These are phyloP conservation scores for Cicer arietinum DNA, from an alignment of 306 rosid genomes.

Conservation along the genomic window DNA sequence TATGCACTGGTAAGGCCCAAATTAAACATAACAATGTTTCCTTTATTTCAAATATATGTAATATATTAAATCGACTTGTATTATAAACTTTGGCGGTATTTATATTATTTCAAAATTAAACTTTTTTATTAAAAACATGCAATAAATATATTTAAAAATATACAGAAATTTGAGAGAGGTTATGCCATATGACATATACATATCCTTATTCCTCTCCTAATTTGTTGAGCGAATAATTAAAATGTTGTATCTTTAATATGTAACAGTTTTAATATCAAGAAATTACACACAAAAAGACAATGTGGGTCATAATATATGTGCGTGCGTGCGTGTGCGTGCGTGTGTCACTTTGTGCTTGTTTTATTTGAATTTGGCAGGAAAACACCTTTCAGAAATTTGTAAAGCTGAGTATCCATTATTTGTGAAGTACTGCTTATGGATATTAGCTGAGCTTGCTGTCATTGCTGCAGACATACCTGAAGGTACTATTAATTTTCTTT, in stretches of 20 bases:
- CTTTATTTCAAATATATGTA: too few species aligned
- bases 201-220: background rate
- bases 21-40: background rate
- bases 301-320: too few species aligned
- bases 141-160: too few species aligned
- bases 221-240: background rate
- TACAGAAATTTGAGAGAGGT: background rate
- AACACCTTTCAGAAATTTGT: constrained; percentile 84
- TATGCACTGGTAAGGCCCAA: constrained; percentile 64
- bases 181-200: background rate
- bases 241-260: background rate
- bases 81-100: background rate
- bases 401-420: constrained; percentile 76
- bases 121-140: too few species aligned
- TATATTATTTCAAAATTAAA: background rate
- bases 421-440: constrained; percentile 78
- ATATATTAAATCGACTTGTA: background rate
- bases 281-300: too few species aligned
- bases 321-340: background rate
- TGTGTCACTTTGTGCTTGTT: background rate
- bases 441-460: constrained; percentile 84
- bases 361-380: constrained; percentile 54
- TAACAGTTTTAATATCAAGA: background rate
- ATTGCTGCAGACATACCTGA: constrained; percentile 96
- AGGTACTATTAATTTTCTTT: constrained; percentile 43